phyloP scores from a whole-genome alignment of 306 rosid genomes.

The Castanea sativa region DNA sequence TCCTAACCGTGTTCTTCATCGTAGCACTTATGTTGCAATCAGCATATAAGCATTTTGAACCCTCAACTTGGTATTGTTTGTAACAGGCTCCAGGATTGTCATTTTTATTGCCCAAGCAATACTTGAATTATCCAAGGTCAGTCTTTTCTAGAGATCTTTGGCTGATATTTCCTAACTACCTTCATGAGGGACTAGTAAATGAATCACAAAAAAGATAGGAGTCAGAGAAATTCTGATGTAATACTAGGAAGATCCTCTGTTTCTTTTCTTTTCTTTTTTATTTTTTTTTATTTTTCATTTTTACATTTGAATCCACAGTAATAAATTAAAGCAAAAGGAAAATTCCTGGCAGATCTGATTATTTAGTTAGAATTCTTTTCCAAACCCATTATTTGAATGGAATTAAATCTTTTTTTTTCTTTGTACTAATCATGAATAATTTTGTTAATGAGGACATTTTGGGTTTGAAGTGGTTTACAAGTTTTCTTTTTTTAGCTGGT shows the following conservation, averaged over 20 bases:
- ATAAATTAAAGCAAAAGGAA: background rate
- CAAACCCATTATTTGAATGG: background rate
- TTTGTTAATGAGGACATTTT: background rate
- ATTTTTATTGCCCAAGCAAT: conserved; percentile 77
- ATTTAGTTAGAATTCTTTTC: background rate
- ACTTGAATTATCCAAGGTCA: conserved; percentile 75
- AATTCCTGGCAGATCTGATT: background rate
- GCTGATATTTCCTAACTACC: background rate
- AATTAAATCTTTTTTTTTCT: background rate
- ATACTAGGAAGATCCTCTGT: background rate
- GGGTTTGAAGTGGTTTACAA: background rate
- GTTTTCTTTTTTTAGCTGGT: too few relatives aligned
- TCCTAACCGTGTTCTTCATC: too few relatives aligned
- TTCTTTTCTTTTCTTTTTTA: background rate
- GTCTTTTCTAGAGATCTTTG: conserved; percentile 17
- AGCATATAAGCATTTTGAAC: conserved; percentile 14
- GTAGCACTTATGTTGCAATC: background rate
- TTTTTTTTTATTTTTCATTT: background rate
- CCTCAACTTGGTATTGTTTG: conserved; percentile 30
- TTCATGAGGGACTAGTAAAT: background rate
- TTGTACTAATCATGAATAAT: background rate
- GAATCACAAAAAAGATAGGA: background rate
- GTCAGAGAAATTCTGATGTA: background rate
- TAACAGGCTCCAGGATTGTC: conserved; percentile 94
- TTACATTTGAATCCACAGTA: background rate